Evolutionary conservation across 2,329 filamentous ascomycete genomes (phyloP).

Genomic region (Xylaria sp.): DNA sequence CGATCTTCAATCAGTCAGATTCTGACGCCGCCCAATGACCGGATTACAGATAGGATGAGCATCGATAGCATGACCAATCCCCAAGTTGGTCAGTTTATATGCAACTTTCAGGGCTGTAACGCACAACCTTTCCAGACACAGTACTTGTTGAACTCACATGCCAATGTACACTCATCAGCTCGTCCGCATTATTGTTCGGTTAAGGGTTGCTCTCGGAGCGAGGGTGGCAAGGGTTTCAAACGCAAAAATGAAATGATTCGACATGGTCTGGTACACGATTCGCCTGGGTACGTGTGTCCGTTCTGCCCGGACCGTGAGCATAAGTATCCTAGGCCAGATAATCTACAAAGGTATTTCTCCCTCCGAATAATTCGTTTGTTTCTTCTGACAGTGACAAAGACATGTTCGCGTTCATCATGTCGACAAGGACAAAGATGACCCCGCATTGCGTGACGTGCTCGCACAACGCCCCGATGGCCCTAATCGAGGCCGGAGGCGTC

Average conservation of each 20-base stretch:
- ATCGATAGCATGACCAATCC: conserved; percentile 63
- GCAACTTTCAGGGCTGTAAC: conserved; percentile 66
- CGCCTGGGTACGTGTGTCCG: conserved; percentile 93
- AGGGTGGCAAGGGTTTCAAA: conserved; percentile 72
- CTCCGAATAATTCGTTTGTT: conserved; percentile 4
- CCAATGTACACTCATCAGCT: conserved; percentile 70
- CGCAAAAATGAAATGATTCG: conserved; percentile 76
- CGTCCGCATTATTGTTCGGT: conserved; percentile 71
- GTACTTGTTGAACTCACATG: conserved; percentile 79
- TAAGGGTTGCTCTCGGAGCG: conserved; percentile 64
- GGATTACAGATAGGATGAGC: conserved; percentile 59
- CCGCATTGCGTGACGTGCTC: conserved; percentile 79
- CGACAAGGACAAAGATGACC: conserved; percentile 89
- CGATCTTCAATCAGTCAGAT: conserved; percentile 23
- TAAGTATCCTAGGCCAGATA: conserved; percentile 93
- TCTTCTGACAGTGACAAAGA: conserved; percentile 51
- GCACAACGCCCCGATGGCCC: conserved; percentile 85
- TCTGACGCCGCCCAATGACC: conserved; percentile 25
- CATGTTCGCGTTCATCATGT: conserved; percentile 92
- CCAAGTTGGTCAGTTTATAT: conserved; percentile 60
- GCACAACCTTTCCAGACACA: conserved; percentile 78
- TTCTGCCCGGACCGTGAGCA: conserved; percentile 95
- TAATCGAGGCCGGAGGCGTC: conserved; percentile 76
- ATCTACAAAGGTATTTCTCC: conserved; percentile 77
- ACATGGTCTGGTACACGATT: conserved; percentile 87